Evolutionary conservation across 352 stramenopile species (phyloP).

Genomic region (Halophytophthora polymorphica): DNA sequence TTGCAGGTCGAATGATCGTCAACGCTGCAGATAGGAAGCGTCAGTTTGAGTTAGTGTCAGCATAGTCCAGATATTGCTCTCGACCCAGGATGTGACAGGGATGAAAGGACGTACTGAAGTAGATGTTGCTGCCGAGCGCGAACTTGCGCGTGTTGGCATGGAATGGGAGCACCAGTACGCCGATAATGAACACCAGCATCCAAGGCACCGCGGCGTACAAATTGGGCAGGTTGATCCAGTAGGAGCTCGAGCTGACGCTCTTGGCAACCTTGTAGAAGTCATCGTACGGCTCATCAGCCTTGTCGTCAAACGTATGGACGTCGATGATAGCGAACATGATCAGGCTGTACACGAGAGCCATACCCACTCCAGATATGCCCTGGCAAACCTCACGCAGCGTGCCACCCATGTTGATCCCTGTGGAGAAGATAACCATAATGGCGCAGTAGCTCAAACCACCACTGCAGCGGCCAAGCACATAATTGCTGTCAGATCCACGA

Average conservation of each 20-base stretch:
- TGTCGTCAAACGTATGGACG: constrained; percentile 39
- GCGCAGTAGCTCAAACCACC: constrained; percentile 77
- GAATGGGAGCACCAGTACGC: constrained; percentile 51
- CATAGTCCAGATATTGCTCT: constrained; percentile 1
- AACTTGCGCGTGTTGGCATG: constrained; percentile 80
- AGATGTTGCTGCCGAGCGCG: constrained; percentile 73
- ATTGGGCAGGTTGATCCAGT: constrained; percentile 67
- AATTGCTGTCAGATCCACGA: no score
- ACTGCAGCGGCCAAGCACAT: no score
- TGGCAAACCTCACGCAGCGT: constrained; percentile 69
- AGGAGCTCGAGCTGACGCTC: constrained; percentile 52
- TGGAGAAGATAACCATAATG: constrained; percentile 67
- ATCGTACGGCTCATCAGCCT: constrained; percentile 22
- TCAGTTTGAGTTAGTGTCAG: background rate
- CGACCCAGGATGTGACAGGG: background rate
- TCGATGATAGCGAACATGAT: constrained; percentile 55
- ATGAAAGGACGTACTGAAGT: constrained; percentile 49
- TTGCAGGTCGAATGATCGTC: constrained; percentile 67
- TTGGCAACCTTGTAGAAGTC: constrained; percentile 56
- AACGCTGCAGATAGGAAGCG: constrained; percentile 31
- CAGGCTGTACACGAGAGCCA: constrained; percentile 74
- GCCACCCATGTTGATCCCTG: constrained; percentile 64
- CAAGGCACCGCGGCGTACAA: constrained; percentile 66
- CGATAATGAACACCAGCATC: constrained; percentile 73
- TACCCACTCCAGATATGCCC: constrained; percentile 63